These are phyloP conservation scores for Knoxia roxburghii DNA, from an alignment of 257 asterid species.

Conservation along the genomic window DNA sequence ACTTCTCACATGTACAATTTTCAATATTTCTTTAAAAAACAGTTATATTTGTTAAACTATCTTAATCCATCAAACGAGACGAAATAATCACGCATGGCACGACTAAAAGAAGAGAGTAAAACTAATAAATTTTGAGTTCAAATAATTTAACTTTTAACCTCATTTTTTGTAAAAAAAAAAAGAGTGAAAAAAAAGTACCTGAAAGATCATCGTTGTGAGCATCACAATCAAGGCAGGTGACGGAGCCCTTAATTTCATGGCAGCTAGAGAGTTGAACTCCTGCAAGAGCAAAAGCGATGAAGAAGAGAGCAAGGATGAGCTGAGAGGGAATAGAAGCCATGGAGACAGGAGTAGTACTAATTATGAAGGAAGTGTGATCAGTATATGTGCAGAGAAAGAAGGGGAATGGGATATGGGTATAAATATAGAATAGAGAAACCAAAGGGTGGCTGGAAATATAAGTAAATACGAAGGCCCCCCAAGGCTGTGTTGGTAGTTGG, in stretches of 20 bases:
- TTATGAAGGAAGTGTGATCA: no score
- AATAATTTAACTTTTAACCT: no score
- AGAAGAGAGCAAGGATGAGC: conserved; percentile 24
- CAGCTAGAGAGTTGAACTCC: conserved; percentile 17
- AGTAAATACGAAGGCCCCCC: conserved; percentile 51
- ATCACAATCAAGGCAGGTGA: conserved; percentile 64
- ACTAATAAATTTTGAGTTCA: no score
- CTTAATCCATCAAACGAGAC: no score
- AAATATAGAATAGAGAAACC: conserved; percentile 25
- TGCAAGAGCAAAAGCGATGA: conserved; percentile 42
- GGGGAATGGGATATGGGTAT: conserved; percentile 16
- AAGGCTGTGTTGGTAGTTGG: conserved; percentile 53
- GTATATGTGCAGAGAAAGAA: background rate
- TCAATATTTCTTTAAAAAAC: no score
- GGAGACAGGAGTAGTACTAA: background rate
- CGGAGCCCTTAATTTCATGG: conserved; percentile 49
- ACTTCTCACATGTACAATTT: no score
- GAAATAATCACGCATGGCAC: no score
- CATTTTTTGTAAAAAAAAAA: no score
- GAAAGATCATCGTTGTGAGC: conserved; percentile 45
- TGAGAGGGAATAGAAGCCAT: conserved; percentile 30
- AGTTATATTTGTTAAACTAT: no score
- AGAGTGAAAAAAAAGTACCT: conserved; percentile 29
- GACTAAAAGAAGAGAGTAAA: no score
- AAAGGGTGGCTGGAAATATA: background rate